Evolutionary conservation across 352 stramenopile species (phyloP).

Genomic region (Porosira glacialis): DNA sequence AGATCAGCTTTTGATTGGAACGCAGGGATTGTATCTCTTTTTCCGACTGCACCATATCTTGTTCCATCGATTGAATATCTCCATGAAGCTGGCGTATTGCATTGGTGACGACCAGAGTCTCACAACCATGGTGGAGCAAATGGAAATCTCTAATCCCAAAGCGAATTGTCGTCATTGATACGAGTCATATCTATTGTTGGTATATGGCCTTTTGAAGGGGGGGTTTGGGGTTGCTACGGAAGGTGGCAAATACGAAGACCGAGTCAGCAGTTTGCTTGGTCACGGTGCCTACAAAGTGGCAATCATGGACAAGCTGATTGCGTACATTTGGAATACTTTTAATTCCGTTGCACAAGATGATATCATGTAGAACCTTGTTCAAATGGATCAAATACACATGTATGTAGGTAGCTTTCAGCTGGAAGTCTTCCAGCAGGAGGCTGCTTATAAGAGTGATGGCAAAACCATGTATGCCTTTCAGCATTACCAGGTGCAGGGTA

Average conservation of each 20-base stretch:
- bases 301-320: conserved; percentile 83
- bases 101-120: conserved; percentile 60
- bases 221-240: conserved; percentile 37
- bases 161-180: conserved; percentile 67
- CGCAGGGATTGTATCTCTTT: conserved; percentile 81
- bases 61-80: conserved; percentile 67
- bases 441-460: conserved; percentile 70
- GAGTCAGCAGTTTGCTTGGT: conserved; percentile 71
- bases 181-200: conserved; percentile 73
- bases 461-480: conserved; percentile 82
- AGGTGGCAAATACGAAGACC: conserved; percentile 77
- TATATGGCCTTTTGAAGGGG: conserved; percentile 73
- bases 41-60: conserved; percentile 80
- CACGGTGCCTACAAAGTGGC: conserved; percentile 77
- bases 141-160: conserved; percentile 44
- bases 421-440: conserved; percentile 76
- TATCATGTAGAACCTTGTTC: conserved; percentile 73
- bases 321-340: conserved; percentile 80
- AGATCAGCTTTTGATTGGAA: conserved; percentile 77
- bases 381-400: conserved; percentile 74
- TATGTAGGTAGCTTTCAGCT: conserved; percentile 71
- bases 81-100: conserved; percentile 63
- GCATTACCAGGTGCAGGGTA: conserved; percentile 58
- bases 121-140: conserved; percentile 65
- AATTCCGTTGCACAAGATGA: conserved; percentile 79